A percentile compares a stretch with the other conserved stretches of the same genome.
Evolutionary conservation across 768 basidiomycete species (phyloP).

Genomic region (Leucosporidium creatinivorum): DNA sequence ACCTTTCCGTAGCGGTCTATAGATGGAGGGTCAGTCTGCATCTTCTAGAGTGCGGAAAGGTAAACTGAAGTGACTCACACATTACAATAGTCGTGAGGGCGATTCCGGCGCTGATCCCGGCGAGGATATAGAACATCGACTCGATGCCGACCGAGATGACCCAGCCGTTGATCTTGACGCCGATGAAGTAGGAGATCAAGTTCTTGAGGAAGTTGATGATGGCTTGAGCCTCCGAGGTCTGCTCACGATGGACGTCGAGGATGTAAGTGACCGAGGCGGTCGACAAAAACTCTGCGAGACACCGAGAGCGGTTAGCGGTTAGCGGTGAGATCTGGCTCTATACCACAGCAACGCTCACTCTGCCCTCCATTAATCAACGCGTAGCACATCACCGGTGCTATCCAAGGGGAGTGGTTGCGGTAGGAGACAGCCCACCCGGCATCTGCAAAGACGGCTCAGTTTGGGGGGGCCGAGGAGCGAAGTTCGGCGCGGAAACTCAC

Average conservation of each 20-base stretch:
- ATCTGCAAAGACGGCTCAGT: too few relatives aligned
- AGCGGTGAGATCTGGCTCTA: neutral
- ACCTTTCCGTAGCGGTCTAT: neutral
- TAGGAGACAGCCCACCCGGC: too few relatives aligned
- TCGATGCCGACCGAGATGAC: slow-evolving; percentile 1
- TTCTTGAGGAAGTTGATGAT: slow-evolving; percentile 10
- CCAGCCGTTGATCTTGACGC: slow-evolving; percentile 4
- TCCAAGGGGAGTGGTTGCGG: too few relatives aligned
- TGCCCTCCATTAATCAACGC: neutral
- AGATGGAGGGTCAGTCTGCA: too few relatives aligned
- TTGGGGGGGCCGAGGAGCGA: too few relatives aligned
- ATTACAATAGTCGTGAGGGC: neutral
- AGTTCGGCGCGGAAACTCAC: neutral
- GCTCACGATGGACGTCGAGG: slow-evolving; percentile 3
- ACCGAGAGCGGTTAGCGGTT: neutral
- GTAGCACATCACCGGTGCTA: neutral
- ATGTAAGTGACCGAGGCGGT: slow-evolving; percentile 1
- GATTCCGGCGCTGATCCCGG: neutral
- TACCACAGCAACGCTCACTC: neutral
- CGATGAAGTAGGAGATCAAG: slow-evolving; percentile 3
- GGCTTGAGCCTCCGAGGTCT: slow-evolving; percentile 2
- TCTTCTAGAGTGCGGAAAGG: too few relatives aligned
- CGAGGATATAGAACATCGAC: neutral
- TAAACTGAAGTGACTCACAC: neutral
- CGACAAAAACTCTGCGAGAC: neutral